Evolutionary conservation across 192 early-diverging fungal genomes (phyloP).

Genomic region (Coemansia sp.): DNA sequence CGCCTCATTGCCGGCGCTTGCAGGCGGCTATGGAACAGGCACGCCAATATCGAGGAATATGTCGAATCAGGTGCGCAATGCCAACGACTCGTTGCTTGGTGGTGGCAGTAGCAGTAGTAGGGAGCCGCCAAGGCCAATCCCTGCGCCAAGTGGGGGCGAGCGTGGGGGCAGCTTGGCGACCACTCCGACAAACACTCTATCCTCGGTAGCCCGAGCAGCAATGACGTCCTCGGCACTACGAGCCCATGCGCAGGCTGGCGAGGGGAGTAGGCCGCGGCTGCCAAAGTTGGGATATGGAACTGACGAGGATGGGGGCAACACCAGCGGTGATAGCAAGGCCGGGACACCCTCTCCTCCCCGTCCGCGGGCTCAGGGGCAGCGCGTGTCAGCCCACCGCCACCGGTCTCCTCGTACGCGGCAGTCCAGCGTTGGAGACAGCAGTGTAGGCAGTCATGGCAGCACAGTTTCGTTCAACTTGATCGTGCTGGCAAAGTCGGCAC

Average conservation of each 20-base stretch:
- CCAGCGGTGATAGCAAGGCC: background rate
- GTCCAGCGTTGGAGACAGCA: background rate
- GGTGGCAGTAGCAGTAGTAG: background rate
- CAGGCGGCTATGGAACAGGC: conserved; percentile 4
- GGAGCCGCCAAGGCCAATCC: conserved; percentile 15
- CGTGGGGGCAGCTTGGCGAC: conserved; percentile 14
- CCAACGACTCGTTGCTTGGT: background rate
- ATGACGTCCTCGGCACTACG: conserved; percentile 25
- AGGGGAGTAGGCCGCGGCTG: background rate
- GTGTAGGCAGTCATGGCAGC: conserved; percentile 3
- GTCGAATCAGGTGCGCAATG: conserved; percentile 2
- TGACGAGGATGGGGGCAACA: background rate
- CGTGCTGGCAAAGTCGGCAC: conserved; percentile 46
- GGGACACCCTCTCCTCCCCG: background rate
- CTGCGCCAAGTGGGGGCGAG: conserved; percentile 5
- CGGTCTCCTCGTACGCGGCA: conserved; percentile 11
- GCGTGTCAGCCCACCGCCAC: conserved; percentile 9
- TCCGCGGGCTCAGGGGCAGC: background rate
- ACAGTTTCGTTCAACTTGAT: conserved; percentile 48
- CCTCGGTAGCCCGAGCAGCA: conserved; percentile 22
- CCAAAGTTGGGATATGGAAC: conserved; percentile 1
- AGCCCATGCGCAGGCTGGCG: conserved; percentile 8
- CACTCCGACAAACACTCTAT: conserved; percentile 26
- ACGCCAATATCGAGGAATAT: conserved; percentile 12
- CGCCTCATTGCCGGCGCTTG: conserved; percentile 16